Percentiles rank a stretch among this genome's conserved stretches.
Evolutionary conservation across 2,329 filamentous ascomycete species (phyloP).

Genomic region (Colletotrichum musae): DNA sequence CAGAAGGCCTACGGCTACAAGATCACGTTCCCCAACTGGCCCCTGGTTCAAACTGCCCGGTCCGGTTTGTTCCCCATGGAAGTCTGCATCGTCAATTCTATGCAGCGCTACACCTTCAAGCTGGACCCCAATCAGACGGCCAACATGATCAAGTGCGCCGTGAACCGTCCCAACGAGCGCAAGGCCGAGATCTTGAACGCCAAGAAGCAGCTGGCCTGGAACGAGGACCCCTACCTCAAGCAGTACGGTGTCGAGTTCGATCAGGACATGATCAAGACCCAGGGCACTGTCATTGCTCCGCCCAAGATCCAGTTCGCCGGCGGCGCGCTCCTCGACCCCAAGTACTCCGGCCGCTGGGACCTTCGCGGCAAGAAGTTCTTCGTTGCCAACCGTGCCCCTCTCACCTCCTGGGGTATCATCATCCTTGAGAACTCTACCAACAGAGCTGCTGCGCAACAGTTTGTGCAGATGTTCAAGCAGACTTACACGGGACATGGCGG

Average conservation of each 20-base stretch:
- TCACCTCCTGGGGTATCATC: conserved; percentile 84
- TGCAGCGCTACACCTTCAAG: conserved; percentile 76
- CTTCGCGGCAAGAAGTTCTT: conserved; percentile 84
- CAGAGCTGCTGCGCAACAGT: conserved; percentile 70
- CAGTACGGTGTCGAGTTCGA: conserved; percentile 83
- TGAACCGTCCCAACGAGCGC: conserved; percentile 81
- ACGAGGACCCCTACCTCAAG: conserved; percentile 76
- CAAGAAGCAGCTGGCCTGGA: conserved; percentile 77
- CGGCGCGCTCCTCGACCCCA: conserved; percentile 68
- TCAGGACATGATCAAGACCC: conserved; percentile 72
- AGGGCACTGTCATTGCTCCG: conserved; percentile 79
- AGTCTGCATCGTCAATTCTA: conserved; percentile 64
- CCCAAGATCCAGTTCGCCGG: conserved; percentile 80
- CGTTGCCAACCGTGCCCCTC: conserved; percentile 70
- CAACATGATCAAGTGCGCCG: conserved; percentile 94
- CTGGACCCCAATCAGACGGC: conserved; percentile 76
- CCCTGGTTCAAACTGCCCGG: conserved; percentile 70
- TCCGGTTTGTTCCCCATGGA: conserved; percentile 74
- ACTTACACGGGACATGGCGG: conserved; percentile 67
- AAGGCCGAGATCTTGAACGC: conserved; percentile 77
- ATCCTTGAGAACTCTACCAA: conserved; percentile 71
- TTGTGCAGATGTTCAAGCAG: conserved; percentile 62
- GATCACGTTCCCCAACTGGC: conserved; percentile 64
- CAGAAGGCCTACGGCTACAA: conserved; percentile 65
- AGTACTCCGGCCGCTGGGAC: conserved; percentile 85